Evolutionary conservation across 108 stramenopile species (phyloP).

Genomic region (Stephanodiscus minutulus): DNA sequence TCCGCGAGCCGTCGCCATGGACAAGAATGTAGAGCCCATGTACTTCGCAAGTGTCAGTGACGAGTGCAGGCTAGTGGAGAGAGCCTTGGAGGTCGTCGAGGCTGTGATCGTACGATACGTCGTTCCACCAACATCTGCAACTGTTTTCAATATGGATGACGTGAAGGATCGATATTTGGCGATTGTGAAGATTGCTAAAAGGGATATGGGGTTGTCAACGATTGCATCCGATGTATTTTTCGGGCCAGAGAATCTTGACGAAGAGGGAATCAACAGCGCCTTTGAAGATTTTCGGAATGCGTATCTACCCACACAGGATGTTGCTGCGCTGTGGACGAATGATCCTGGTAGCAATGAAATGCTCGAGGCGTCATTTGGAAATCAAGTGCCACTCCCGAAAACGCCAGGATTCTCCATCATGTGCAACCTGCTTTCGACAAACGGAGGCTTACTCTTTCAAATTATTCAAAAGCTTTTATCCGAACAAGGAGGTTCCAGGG

Average conservation of each 20-base stretch:
- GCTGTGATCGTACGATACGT: conserved; percentile 67
- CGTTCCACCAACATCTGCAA: conserved; percentile 30
- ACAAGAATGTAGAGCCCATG: conserved; percentile 33
- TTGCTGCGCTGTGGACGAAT: not conserved
- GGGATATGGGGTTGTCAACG: conserved; percentile 35
- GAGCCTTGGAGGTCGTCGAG: conserved; percentile 72
- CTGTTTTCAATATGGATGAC: conserved; percentile 18
- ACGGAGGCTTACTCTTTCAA: conserved; percentile 53
- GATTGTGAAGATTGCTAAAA: conserved; percentile 21
- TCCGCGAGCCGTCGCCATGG: conserved; percentile 61
- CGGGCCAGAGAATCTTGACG: conserved; percentile 18
- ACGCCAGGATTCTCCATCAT: conserved; percentile 58
- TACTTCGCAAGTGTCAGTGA: conserved; percentile 65
- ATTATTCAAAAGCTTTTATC: conserved; percentile 51
- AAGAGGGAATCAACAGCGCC: conserved; percentile 31
- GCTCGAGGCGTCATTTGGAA: conserved; percentile 36
- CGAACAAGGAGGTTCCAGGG: conserved; percentile 41
- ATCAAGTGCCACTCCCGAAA: conserved; percentile 50
- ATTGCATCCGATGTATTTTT: conserved; percentile 33
- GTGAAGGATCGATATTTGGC: conserved; percentile 15
- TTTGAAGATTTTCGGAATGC: conserved; percentile 43
- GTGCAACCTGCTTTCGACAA: conserved; percentile 50
- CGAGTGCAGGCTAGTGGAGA: conserved; percentile 59
- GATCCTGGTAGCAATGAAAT: conserved; percentile 15
- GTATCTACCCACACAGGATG: conserved; percentile 21